Base-by-base conservation (phyloP, 192 early-diverging fungal genomes). In the Rhizoclosmatium sp. region DNA sequence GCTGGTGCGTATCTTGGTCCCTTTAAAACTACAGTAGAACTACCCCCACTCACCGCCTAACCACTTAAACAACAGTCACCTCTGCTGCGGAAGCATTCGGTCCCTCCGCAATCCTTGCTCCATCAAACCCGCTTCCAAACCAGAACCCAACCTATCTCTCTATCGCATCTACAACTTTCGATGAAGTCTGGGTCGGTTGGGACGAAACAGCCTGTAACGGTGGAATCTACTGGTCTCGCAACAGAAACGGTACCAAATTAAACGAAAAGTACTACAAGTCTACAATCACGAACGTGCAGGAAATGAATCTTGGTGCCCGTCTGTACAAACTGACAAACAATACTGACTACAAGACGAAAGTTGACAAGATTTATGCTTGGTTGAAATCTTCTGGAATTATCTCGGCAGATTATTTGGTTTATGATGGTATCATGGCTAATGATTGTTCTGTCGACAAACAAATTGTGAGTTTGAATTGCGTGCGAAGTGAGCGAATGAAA, bases 141-240 rank as follows among this genome's bases (percentile, higher is more conserved):
- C 48, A 82, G 9, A 66, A 84, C 80, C 82, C 42, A 66, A 62
- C 59, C 5, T 59, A 62, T 40, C 46, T 59, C 46, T 41, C 54
- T 0, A 45, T 85, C 0, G 79, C 78, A 45, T 45, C 47, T 21
- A 75, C 62, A 56, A 88, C 87, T 4, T 77, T 76, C 45, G 45
- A 80, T 59, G 72, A 88, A 59, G 76, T 88, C 45, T 76, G 58
- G 60, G 64, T 75, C 68, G 76, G 82, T 41, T 88, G 83, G 82
- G 84, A 85, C 31, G 9, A 54, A 54, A 3, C 56, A 19, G 61
- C 71, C 2, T 88, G 87, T 82, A 72, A 69, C n/a, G 87, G 87
- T 7, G 87, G 87, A 21, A 83, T 88, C 75, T 88, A 76, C 76
- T 88, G 87, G 87, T 80, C 5, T 16, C 4, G 44, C 5, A 47